Percentiles rank a stretch among this genome's conserved stretches.
These are phyloP conservation scores for Candida manassasensis DNA, from an alignment of 805 yeast species.

Conservation along the genomic window DNA sequence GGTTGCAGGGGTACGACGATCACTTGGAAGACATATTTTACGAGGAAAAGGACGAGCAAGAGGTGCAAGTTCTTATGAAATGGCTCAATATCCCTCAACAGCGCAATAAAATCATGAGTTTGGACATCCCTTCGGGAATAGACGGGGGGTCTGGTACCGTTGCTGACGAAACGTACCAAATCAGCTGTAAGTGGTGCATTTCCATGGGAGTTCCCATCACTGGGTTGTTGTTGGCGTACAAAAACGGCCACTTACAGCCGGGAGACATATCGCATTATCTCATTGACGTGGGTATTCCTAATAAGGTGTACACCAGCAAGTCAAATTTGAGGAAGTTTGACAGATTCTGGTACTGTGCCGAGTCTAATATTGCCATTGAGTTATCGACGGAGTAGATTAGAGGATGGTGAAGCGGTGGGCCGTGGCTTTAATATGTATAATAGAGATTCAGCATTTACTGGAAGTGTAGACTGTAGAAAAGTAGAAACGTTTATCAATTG, in stretches of 20 bases:
- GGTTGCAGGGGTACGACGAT: constrained; percentile 77
- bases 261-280: constrained; percentile 56
- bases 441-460: too few relatives aligned
- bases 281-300: constrained; percentile 70
- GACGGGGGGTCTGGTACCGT: constrained; percentile 75
- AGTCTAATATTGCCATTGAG: constrained; percentile 16
- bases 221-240: constrained; percentile 57
- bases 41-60: constrained; percentile 32
- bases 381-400: background rate
- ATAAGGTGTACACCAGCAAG: constrained; percentile 42
- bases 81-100: constrained; percentile 60
- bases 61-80: constrained; percentile 42
- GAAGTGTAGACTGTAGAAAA: too few relatives aligned
- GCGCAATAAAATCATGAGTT: constrained; percentile 48
- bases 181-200: constrained; percentile 51
- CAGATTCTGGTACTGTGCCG: constrained; percentile 41
- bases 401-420: too few relatives aligned
- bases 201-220: constrained; percentile 72
- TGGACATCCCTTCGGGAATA: constrained; percentile 79
- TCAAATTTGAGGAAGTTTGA: constrained; percentile 41
- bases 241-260: constrained; percentile 43
- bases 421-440: too few relatives aligned
- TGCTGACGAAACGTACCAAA: constrained; percentile 23
- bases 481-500: too few relatives aligned
- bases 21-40: constrained; percentile 55